Base-by-base conservation (phyloP, 2,329 filamentous ascomycete species). In the Fusarium oxysporum region DNA sequence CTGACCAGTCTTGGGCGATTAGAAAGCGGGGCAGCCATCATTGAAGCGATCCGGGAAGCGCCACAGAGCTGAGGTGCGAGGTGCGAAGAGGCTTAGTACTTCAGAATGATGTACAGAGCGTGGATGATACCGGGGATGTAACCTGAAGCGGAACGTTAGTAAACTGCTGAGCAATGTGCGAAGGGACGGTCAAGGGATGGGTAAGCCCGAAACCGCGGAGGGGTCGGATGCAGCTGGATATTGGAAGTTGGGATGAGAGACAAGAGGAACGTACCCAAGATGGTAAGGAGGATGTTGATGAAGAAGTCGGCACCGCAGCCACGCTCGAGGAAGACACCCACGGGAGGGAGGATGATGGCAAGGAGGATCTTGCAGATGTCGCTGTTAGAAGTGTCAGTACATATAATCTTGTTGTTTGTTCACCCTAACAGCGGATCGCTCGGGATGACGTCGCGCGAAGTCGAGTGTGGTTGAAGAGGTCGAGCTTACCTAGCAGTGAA, bases 261-360 rank as follows among this genome's bases (percentile, higher is more conserved):
- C 45, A 32, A 54, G 25, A 44, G 21, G 43, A 50, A 67, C 85
- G 74, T 85, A 88, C 86, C 87, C 77, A 94, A 86, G 77, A 94
- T 90, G 78, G 94, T 97, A 85, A 97, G 86, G 80, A 95, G 88
- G 84, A 97, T 93, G 91, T 97, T 97, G 90, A 97, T 97, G 84
- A 96, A 87, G 80, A 97, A 87, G 82, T 97, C 93, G 76, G 92
- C 90, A 81, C 92, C 92, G 86, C 95, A 97, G 79, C 95, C 95
- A 78, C 92, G 91, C 92, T 97, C 95, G 77, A 97, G 93, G 89
- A 97, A 96, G 82, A 97, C 95, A 86, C 95, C 95, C 62, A 97
- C 85, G 81, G 95, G 95, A 64, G 95, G 95, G 75, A 97, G 90
- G 86, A 97, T 86, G 87, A 97, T 87, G 87, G 95, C 95, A 85